A percentile compares a stretch with the other conserved stretches of the same genome.
phyloP scores from a whole-genome alignment of 768 basidiomycete species.

The Boletus rufocinnamomeus region DNA sequence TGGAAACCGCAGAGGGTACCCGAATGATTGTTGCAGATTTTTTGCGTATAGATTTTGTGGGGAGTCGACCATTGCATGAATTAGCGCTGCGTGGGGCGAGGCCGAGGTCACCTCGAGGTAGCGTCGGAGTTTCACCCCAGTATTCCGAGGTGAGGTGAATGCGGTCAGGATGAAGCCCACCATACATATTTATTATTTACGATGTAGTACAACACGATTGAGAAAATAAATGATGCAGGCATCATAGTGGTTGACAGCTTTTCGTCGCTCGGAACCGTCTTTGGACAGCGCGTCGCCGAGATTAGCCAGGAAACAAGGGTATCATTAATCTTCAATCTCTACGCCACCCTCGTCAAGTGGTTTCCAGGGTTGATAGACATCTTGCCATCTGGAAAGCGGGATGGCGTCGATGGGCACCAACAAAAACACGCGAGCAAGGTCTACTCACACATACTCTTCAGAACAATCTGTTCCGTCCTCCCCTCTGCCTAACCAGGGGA shows the following conservation, averaged over 20 bases:
- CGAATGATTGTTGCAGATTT: no score
- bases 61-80: no score
- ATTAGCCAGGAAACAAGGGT: neutral
- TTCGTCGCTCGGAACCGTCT: neutral
- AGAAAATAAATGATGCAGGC: neutral
- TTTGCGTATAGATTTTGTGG: no score
- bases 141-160: no score
- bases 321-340: conserved; percentile 3
- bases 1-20: no score
- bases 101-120: no score
- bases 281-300: neutral
- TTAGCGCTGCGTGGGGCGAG: no score
- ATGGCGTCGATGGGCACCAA: neutral
- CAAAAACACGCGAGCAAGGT: neutral
- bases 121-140: no score
- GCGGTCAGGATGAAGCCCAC: neutral
- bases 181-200: neutral
- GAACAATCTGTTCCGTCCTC: neutral
- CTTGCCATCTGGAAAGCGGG: conserved; percentile 14
- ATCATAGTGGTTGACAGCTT: neutral
- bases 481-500: conserved; percentile 5
- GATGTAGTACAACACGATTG: neutral
- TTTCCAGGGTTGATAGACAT: conserved; percentile 23
- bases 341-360: conserved; percentile 23
- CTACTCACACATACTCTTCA: conserved; percentile 14